Evolutionary conservation across 805 yeast species (phyloP), one percentile per base, ranked within the genome.

Genomic region (Jamesozyma piceae): DNA sequence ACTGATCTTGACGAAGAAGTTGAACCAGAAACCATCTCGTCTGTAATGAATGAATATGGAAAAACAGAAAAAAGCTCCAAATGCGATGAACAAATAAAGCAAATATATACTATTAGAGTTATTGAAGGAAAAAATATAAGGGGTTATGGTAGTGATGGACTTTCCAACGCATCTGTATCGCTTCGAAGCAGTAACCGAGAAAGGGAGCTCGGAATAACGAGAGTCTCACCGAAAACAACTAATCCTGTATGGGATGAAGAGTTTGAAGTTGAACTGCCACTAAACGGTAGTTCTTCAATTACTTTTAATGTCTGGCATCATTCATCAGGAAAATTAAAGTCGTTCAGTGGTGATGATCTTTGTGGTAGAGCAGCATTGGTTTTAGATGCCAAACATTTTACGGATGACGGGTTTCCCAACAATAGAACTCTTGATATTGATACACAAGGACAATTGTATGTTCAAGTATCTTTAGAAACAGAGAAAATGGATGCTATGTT

Each of bases 241-340:
- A 77, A 78, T 51, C 96, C 97, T 0, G 75, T 73, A 14, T 90
- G 94, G 94, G 84, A 85, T 53, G 95, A 89, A 64, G 84, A 82
- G 43, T 85, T 87, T 57, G 95, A 87, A 58, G 45, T 65, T 22
- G 64, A 55, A 27, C 53, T 69, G 3, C 60, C 63, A 0, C 68
- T 72, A 0, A 62, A 68, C 19, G 60, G 71, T 2, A 56, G 73
- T 2, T 63, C 71, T 30, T 68, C 75, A 22, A 49, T 82, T 1
- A 71, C 77, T 2, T 73, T 77, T 1, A 78, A 81, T 1, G 74
- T 84, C 0, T 85, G 95, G 94, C 81, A 80, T 52, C 81, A 77
- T 34, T 64, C 71, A 8, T 53, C 68, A 1, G 65, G 61, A 33
- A 52, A 43, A 22, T 39, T 57, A 9, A 49, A 44, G 9, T 42